A percentile compares a stretch with the other conserved stretches of the same genome.
phyloP scores from a whole-genome alignment of 1,139 yeast species.

The Candida tropicalis region DNA sequence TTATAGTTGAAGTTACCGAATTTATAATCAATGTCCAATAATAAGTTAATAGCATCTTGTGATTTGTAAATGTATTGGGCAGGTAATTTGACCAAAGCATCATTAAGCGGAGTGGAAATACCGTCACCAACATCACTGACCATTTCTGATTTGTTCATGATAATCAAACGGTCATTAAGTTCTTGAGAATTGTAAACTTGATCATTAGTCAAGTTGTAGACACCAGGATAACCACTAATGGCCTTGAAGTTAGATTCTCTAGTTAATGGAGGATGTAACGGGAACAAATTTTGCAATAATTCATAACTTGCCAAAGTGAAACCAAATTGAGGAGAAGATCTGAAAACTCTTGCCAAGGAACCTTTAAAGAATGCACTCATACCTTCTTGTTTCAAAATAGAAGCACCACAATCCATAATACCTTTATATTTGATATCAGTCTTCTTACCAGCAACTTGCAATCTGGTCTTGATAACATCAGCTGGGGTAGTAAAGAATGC shows the following conservation, averaged over 20 bases:
- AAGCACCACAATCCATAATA: conserved; percentile 71
- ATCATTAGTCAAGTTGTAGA: conserved; percentile 49
- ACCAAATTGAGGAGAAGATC: conserved; percentile 98
- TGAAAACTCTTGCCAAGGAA: conserved; percentile 89
- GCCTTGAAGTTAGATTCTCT: conserved; percentile 49
- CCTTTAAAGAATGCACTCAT: conserved; percentile 88
- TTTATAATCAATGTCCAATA: conserved; percentile 64
- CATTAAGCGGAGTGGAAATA: conserved; percentile 29
- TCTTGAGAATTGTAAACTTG: conserved; percentile 45
- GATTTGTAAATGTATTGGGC: conserved; percentile 60
- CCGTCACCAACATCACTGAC: conserved; percentile 10
- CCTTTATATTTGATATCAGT: conserved; percentile 81
- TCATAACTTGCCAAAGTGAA: conserved; percentile 97
- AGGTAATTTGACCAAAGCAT: conserved; percentile 46
- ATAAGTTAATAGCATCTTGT: conserved; percentile 61
- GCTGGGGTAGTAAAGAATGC: conserved; percentile 96
- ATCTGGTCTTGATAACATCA: conserved; percentile 93
- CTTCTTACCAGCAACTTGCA: conserved; percentile 80
- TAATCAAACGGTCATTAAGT: conserved; percentile 39
- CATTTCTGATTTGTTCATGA: conserved; percentile 37
- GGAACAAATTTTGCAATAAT: conserved; percentile 57
- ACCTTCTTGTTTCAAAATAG: conserved; percentile 79
- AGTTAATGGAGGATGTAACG: conserved; percentile 50
- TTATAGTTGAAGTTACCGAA: conserved; percentile 58
- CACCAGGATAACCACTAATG: conserved; percentile 50